Evolutionary conservation across 2,329 filamentous ascomycete species (phyloP), one percentile per base, ranked within the genome.

Genomic region (Aspergillus udagawae): DNA sequence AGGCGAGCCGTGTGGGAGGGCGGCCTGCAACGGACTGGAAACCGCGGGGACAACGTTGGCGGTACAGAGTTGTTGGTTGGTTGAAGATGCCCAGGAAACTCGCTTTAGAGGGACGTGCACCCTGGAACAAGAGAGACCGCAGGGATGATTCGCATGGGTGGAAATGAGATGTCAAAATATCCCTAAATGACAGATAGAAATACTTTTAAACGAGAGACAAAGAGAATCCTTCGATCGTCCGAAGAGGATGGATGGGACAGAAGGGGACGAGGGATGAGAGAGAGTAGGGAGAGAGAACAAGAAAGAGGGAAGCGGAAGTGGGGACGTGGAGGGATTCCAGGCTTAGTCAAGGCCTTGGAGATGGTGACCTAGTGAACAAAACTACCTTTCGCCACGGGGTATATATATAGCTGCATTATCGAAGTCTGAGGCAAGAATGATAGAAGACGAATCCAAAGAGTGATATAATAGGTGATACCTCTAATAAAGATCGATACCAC

Each of bases 51-150:
- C 7, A 29, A 41, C 49, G 49, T 51, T n/a, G 49, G n/a, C 49
- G 49, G 49, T 32, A 47, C 44, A n/a, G 42, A 20, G 54, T 29
- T 7, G 42, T 25, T 21, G 51, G 45, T 35, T 48, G 45, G 54
- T 42, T 44, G 51, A 56, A 56, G 48, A 35, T 41, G 44, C 53
- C 48, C 48, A 59, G 35, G 29, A 48, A 49, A 51, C 57, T 65
- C 60, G 55, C 47, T 58, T 60, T 53, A 67, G 56, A 51, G 60
- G 61, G 58, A 65, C 45, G 55, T 65, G 56, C 61, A 67, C 63
- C 62, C 63, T 64, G 64, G 63, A 59, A 68, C 61, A 55, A 58
- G 62, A 56, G 52, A 59, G 56, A 59, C 56, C 49, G 58, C 56
- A 47, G 58, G 48, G 58, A 51, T 62, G 54, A 54, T 51, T 57